Percentiles rank a stretch among this genome's conserved stretches.
phyloP scores from a whole-genome alignment of 345 rosid genomes.

The Citrus mangshanensis region DNA sequence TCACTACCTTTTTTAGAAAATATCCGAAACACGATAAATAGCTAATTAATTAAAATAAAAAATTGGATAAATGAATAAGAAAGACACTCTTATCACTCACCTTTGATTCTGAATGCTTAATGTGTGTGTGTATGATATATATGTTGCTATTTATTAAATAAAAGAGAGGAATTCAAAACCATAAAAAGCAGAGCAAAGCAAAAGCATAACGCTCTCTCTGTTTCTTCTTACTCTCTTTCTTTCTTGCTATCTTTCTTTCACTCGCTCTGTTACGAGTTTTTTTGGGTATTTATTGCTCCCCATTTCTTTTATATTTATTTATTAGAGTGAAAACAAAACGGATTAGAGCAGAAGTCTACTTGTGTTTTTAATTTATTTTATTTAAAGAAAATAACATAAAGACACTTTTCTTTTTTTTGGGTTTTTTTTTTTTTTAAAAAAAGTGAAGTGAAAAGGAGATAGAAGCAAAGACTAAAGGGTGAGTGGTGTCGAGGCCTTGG shows the following conservation, averaged over 20 bases:
- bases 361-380: not conserved
- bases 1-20: not conserved
- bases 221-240: not conserved
- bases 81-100: not conserved
- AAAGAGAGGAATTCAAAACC: not conserved
- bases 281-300: not conserved
- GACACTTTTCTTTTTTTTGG: not conserved
- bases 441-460: not conserved
- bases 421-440: not conserved
- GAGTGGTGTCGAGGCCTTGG: constrained; percentile 24
- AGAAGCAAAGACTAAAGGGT: not conserved
- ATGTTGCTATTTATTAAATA: not conserved
- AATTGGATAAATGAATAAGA: too few relatives aligned
- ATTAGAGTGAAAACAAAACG: not conserved
- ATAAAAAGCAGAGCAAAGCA: not conserved
- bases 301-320: not conserved
- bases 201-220: not conserved
- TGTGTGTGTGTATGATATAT: too few relatives aligned
- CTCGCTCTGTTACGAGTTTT: not conserved
- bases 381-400: not conserved
- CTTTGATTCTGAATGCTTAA: not conserved
- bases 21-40: not conserved
- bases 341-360: not conserved
- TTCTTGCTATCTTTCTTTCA: not conserved
- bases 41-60: not conserved